Evolutionary conservation across 1,139 yeast genomes (phyloP).

Genomic region (Chernovozyma aurita): DNA sequence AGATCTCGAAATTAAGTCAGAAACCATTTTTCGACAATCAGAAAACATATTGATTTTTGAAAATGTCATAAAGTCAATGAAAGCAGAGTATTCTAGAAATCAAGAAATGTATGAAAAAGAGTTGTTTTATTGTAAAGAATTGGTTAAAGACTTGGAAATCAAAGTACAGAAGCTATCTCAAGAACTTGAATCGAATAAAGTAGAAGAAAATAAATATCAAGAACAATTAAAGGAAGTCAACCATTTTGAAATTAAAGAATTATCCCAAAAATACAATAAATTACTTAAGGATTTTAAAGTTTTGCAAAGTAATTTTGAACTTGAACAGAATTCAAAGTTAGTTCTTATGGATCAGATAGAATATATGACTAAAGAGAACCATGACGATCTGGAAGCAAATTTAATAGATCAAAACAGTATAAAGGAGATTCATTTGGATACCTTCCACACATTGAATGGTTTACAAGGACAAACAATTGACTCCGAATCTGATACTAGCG

Average conservation of each 20-base stretch:
- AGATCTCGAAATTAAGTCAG: conserved; percentile 17
- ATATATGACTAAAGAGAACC: conserved; percentile 37
- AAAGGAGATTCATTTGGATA: conserved; percentile 4
- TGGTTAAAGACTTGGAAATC: conserved; percentile 26
- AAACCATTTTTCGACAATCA: conserved; percentile 16
- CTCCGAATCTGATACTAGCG: conserved; percentile 2
- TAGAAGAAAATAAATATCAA: conserved; percentile 2
- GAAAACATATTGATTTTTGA: conserved; percentile 19
- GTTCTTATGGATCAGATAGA: conserved; percentile 55
- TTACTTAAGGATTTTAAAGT: conserved; percentile 35
- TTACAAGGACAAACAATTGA: conserved; percentile 3
- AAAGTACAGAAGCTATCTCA: conserved; percentile 23
- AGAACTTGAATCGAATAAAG: conserved; percentile 15
- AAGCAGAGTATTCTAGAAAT: conserved; percentile 21
- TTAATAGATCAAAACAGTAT: background rate
- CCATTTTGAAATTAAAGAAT: conserved; percentile 4
- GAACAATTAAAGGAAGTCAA: background rate
- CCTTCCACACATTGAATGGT: conserved; percentile 7
- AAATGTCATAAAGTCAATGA: conserved; percentile 16
- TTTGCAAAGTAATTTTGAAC: conserved; percentile 38
- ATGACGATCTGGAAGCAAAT: background rate
- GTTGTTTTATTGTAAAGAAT: conserved; percentile 27
- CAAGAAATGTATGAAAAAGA: conserved; percentile 29
- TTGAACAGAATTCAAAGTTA: conserved; percentile 48
- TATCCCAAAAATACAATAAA: conserved; percentile 25